phyloP scores from a whole-genome alignment of 2,329 filamentous ascomycete genomes.

The Plectosphaerella plurivora region DNA sequence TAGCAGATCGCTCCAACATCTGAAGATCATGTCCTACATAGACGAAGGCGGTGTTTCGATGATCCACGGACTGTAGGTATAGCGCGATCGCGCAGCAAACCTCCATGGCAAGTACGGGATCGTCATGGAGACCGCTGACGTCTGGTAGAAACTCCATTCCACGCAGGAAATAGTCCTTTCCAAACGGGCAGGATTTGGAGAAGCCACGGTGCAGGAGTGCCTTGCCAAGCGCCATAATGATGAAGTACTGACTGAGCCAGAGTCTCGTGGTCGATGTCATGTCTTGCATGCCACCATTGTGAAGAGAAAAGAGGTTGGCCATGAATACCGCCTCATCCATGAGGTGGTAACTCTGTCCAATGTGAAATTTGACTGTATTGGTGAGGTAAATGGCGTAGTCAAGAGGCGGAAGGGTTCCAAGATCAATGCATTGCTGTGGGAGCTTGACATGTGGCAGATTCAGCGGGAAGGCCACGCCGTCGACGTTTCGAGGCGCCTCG shows the following conservation, averaged over 20 bases:
- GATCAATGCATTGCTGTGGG: slow-evolving; percentile 12
- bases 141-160: slow-evolving; percentile 33
- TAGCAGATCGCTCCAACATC: background rate
- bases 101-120: slow-evolving; percentile 37
- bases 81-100: slow-evolving; percentile 40
- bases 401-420: slow-evolving; percentile 8
- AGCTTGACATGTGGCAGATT: slow-evolving; percentile 1
- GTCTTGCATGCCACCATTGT: slow-evolving; percentile 10
- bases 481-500: slow-evolving; percentile 3
- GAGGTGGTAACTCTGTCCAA: slow-evolving; percentile 47
- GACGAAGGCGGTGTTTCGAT: slow-evolving; percentile 33
- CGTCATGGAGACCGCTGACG: slow-evolving; percentile 24
- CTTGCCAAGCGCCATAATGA: slow-evolving; percentile 52
- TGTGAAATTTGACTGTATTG: slow-evolving; percentile 53
- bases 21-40: slow-evolving; percentile 20
- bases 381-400: slow-evolving; percentile 43
- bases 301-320: slow-evolving; percentile 21
- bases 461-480: slow-evolving; percentile 1
- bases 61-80: slow-evolving; percentile 41
- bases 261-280: slow-evolving; percentile 19
- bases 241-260: slow-evolving; percentile 49
- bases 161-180: slow-evolving; percentile 11
- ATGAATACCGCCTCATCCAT: slow-evolving; percentile 50
- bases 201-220: slow-evolving; percentile 43
- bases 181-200: slow-evolving; percentile 36